A percentile compares a stretch with the other conserved stretches of the same genome.
phyloP scores from a whole-genome alignment of 2,329 filamentous ascomycete genomes.

The Neonectria punicea region DNA sequence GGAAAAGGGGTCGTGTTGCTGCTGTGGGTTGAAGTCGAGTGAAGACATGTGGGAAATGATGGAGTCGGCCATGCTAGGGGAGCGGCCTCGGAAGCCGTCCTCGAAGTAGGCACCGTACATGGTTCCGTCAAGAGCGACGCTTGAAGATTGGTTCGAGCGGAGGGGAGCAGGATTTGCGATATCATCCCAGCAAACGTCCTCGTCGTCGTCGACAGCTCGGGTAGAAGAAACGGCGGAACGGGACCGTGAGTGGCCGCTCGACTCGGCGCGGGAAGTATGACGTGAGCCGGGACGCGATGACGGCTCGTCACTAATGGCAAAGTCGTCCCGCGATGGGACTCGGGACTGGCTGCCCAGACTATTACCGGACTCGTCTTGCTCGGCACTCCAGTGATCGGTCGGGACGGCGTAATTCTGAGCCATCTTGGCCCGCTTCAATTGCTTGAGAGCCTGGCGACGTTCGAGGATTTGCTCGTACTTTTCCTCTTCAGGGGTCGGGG shows the following conservation, averaged over 20 bases:
- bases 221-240: slow-evolving; percentile 58
- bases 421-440: slow-evolving; percentile 66
- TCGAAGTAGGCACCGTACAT: slow-evolving; percentile 79
- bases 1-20: slow-evolving; percentile 73
- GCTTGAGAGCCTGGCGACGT: slow-evolving; percentile 66
- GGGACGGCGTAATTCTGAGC: slow-evolving; percentile 61
- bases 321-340: slow-evolving; percentile 54
- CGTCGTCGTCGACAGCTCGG: slow-evolving; percentile 48
- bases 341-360: slow-evolving; percentile 53
- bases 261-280: slow-evolving; percentile 54
- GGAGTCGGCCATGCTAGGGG: slow-evolving; percentile 84
- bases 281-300: slow-evolving; percentile 53
- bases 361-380: slow-evolving; percentile 69
- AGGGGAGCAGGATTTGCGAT: slow-evolving; percentile 65
- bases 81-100: slow-evolving; percentile 71
- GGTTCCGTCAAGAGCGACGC: slow-evolving; percentile 75
- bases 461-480: slow-evolving; percentile 69
- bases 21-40: slow-evolving; percentile 66
- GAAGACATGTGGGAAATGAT: slow-evolving; percentile 77
- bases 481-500: slow-evolving; percentile 69
- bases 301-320: slow-evolving; percentile 49
- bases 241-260: slow-evolving; percentile 59
- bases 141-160: slow-evolving; percentile 62
- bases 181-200: slow-evolving; percentile 55
- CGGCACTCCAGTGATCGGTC: slow-evolving; percentile 83